Evolutionary conservation across 2,329 filamentous ascomycete genomes (phyloP), one percentile per base, ranked within the genome.

Genomic region (Trichoderma sp.): DNA sequence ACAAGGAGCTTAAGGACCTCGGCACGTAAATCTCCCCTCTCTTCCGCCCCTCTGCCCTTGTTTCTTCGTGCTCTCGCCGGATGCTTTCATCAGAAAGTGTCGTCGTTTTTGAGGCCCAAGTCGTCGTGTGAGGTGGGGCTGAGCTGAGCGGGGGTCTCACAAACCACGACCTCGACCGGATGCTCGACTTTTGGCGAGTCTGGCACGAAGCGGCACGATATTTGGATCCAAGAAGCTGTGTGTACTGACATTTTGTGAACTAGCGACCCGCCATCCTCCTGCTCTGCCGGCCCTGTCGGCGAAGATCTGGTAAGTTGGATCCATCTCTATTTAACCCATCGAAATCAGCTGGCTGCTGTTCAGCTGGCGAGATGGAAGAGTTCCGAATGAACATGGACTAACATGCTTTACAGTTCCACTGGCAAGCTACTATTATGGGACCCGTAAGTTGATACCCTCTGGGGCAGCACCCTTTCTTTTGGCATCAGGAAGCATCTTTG

Each of bases 371-470:
- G 40, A 35, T 31, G 24, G 27, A 43, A 43, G 16, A 5, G 16
- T 33, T 59, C 8, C 2, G 29, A 27, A 33, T 19, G 57, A 73
- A 62, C 24, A 72, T 29, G 59, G 24, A 60, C 75, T 79, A 70
- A 80, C 75, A 19, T 53, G 65, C 49, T 29, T 49, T 69, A 77
- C 77, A 99, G 95, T 99, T 99, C 81, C 96, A 98, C 90, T 99
- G 96, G 96, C 96, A 99, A 91, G 96, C 96, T 78, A 99, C 96
- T 65, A 99, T 99, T 82, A 99, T 99, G 96, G 96, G 96, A 83
- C 96, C 96, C 81, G 93, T 97, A 90, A 89, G 93, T 78, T 75
- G 7, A 66, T 43, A 37, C 4, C 62, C 37, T 13, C 11, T 11
- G 4, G n/a, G 11, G n/a, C n/a, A 49, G n/a, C n/a, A 13, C 19